Conservation (phyloP, 495 filamentous ascomycete species). For the Podospora pseudoanserina region DNA sequence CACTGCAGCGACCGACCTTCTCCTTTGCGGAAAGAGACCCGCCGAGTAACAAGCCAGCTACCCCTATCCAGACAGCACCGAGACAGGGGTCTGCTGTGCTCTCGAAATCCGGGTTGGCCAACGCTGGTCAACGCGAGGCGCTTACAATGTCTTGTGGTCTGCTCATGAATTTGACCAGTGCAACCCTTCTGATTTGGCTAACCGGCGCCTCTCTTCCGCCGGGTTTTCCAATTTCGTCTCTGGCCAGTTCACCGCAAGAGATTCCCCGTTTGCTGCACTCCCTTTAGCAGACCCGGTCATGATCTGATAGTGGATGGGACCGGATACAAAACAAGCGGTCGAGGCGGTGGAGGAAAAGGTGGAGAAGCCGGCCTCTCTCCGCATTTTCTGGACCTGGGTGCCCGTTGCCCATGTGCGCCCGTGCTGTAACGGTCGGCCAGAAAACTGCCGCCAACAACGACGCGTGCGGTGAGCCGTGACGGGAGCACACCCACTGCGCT, state of each 20-base stretch:
- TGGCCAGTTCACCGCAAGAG: background rate
- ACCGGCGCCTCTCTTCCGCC: background rate
- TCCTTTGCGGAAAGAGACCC: slow-evolving; percentile 3
- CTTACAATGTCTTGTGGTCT: slow-evolving; percentile 6
- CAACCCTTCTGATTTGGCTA: slow-evolving; percentile 10
- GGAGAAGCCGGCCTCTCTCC: slow-evolving; percentile 3
- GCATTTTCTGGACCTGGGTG: slow-evolving; percentile 3
- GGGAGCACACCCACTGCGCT: background rate
- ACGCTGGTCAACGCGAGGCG: background rate
- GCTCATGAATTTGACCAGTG: background rate
- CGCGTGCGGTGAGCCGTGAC: background rate
- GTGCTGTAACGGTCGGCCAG: background rate
- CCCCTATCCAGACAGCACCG: slow-evolving; percentile 15
- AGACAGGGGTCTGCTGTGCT: slow-evolving; percentile 1
- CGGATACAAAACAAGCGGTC: background rate
- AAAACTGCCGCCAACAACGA: slow-evolving; percentile 3
- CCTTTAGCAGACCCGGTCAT: slow-evolving; percentile 1
- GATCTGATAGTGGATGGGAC: background rate
- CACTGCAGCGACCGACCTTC: background rate
- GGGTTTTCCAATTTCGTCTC: background rate
- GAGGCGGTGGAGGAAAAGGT: slow-evolving; percentile 1
- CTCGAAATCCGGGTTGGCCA: slow-evolving; percentile 11
- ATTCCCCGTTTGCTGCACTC: background rate
- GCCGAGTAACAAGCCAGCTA: background rate
- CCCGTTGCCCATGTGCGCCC: too few species aligned